These are phyloP conservation scores for Daldinia caldariorum DNA, from an alignment of 495 filamentous ascomycete species.

Conservation along the genomic window DNA sequence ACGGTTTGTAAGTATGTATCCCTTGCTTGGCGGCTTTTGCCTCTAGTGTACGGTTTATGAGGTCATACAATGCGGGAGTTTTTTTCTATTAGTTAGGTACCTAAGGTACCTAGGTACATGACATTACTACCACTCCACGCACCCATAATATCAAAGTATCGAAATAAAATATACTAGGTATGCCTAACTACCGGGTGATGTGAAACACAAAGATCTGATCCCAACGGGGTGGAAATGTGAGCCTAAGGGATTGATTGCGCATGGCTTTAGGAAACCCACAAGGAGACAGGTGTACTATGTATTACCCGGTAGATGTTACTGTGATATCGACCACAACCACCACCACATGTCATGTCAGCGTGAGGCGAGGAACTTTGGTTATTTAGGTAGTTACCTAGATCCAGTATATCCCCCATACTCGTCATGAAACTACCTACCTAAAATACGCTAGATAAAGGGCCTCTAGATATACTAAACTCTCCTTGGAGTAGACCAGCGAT, in stretches of 20 bases:
- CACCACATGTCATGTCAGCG: conserved; percentile 2
- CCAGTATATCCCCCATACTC: background rate
- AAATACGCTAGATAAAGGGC: background rate
- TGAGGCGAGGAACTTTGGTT: background rate
- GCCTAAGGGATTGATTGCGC: background rate
- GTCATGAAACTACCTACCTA: background rate
- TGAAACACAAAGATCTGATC: background rate
- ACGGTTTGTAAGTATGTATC: too few species aligned
- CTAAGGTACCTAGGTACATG: too few species aligned
- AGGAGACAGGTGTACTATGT: too few species aligned
- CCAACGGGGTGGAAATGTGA: conserved; percentile 1
- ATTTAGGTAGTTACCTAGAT: background rate
- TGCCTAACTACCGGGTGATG: background rate
- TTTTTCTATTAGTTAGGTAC: too few species aligned
- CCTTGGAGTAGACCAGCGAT: background rate
- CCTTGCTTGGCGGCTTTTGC: too few species aligned
- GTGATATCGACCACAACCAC: conserved; percentile 2
- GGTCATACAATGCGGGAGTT: conserved; percentile 19
- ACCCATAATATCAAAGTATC: conserved; percentile 26
- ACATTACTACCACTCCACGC: conserved; percentile 19
- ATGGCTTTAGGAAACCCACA: background rate
- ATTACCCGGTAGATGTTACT: background rate
- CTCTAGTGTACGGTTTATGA: conserved; percentile 2
- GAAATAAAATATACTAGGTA: conserved; percentile 5
- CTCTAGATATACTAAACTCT: background rate